Percentiles rank a stretch among this genome's conserved stretches.
Evolutionary conservation across 1,139 yeast species (phyloP).

Genomic region (Zhuliangozyma parablackwelliae): DNA sequence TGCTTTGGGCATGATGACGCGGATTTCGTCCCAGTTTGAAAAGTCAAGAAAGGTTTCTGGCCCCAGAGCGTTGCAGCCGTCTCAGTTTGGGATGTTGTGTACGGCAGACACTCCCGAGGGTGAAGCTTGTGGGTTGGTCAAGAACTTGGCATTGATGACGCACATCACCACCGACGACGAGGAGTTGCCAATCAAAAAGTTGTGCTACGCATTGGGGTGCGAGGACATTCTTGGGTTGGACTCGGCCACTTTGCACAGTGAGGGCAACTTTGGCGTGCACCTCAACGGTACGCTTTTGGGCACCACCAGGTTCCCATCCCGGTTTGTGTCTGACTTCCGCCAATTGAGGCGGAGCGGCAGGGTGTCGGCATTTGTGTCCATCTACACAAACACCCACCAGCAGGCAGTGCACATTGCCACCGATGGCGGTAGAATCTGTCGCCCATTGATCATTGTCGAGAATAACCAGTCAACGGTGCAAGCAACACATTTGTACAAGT

Average conservation of each 20-base stretch:
- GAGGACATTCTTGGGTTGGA: slow-evolving; percentile 81
- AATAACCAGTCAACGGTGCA: slow-evolving; percentile 67
- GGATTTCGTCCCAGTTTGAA: slow-evolving; percentile 96
- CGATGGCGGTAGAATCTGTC: slow-evolving; percentile 97
- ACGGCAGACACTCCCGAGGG: slow-evolving; percentile 99
- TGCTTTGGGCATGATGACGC: slow-evolving; percentile 99
- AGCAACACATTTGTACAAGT: slow-evolving; percentile 59
- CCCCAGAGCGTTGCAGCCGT: slow-evolving; percentile 98
- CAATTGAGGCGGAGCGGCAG: slow-evolving; percentile 78
- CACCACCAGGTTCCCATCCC: slow-evolving; percentile 78
- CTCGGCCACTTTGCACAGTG: slow-evolving; percentile 74
- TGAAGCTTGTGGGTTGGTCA: slow-evolving; percentile 98
- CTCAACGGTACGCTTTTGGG: slow-evolving; percentile 94
- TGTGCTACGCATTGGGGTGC: slow-evolving; percentile 83
- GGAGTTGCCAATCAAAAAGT: slow-evolving; percentile 75
- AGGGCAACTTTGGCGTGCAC: slow-evolving; percentile 77
- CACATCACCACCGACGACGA: slow-evolving; percentile 98
- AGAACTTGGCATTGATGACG: slow-evolving; percentile 94
- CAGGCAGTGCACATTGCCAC: slow-evolving; percentile 95
- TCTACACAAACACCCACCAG: slow-evolving; percentile 86
- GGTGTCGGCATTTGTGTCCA: slow-evolving; percentile 85
- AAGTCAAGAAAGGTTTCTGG: slow-evolving; percentile 97
- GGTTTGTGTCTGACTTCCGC: slow-evolving; percentile 77
- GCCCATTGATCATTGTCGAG: slow-evolving; percentile 84
- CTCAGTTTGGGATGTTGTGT: slow-evolving; percentile 98